These are phyloP conservation scores for Colletotrichum aenigma DNA, from an alignment of 2,329 filamentous ascomycete species.

Conservation along the genomic window DNA sequence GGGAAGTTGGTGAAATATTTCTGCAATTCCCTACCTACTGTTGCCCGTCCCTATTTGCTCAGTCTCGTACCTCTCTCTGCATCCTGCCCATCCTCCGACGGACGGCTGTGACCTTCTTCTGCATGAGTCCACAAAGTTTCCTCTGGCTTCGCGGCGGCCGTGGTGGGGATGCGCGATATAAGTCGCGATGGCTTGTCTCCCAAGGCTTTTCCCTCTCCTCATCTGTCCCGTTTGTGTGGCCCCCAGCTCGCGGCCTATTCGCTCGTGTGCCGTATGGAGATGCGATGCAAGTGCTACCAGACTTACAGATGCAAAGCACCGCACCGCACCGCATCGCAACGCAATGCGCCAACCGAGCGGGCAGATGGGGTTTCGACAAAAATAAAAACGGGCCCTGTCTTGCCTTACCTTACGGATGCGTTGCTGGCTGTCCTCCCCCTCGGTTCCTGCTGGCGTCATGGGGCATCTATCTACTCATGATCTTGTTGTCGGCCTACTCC, in stretches of 20 bases:
- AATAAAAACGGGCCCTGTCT: not conserved
- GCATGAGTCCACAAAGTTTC: not conserved
- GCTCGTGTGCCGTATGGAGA: not conserved
- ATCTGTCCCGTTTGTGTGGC: not conserved
- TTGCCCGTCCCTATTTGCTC: not conserved
- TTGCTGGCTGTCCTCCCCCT: not conserved
- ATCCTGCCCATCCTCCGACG: not conserved
- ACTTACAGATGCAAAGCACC: not conserved
- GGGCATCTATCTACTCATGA: not conserved
- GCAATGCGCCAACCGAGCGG: not conserved
- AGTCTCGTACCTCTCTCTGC: not conserved
- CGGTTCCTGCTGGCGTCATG: not conserved
- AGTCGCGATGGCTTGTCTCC: slow-evolving; percentile 24
- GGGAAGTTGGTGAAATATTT: not conserved
- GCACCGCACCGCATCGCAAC: not conserved
- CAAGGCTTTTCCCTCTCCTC: not conserved
- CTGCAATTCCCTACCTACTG: not conserved
- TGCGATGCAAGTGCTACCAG: not conserved
- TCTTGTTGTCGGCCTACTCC: not conserved
- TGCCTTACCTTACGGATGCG: not conserved
- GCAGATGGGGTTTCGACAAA: not conserved
- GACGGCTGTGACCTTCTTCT: not conserved
- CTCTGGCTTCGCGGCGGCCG: not conserved
- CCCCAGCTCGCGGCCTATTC: not conserved
- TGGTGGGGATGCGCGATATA: slow-evolving; percentile 40